A percentile compares a stretch with the other conserved stretches of the same genome.
Evolutionary conservation across 2,329 filamentous ascomycete genomes (phyloP).

Genomic region (Penicillium sp.): DNA sequence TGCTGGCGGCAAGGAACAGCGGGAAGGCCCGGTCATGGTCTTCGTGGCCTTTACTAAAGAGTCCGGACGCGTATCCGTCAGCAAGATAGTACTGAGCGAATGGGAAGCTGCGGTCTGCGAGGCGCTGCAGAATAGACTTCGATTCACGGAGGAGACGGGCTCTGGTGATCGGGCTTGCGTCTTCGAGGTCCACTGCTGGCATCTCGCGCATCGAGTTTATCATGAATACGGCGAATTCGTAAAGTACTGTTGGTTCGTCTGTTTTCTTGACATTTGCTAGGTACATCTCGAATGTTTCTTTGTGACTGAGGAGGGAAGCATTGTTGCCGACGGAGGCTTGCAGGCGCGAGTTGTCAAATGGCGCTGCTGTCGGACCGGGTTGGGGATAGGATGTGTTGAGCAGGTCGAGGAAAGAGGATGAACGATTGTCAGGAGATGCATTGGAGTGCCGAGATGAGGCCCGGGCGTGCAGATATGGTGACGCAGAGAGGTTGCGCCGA

Average conservation of each 20-base stretch:
- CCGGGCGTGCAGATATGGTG: slow-evolving; percentile 50
- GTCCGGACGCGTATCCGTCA: slow-evolving; percentile 88
- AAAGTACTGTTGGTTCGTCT: slow-evolving; percentile 84
- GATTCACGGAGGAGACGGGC: slow-evolving; percentile 79
- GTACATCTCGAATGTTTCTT: slow-evolving; percentile 98
- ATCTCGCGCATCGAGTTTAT: slow-evolving; percentile 85
- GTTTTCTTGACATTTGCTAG: slow-evolving; percentile 96
- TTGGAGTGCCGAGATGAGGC: slow-evolving; percentile 53
- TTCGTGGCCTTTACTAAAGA: slow-evolving; percentile 92
- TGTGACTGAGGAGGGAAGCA: slow-evolving; percentile 84
- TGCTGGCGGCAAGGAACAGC: slow-evolving; percentile 88
- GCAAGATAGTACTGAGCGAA: slow-evolving; percentile 98
- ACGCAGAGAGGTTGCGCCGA: slow-evolving; percentile 61
- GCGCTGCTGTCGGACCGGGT: slow-evolving; percentile 64
- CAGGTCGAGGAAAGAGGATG: slow-evolving; percentile 63
- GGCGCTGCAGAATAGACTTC: slow-evolving; percentile 80
- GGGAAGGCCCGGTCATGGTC: slow-evolving; percentile 91
- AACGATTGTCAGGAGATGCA: slow-evolving; percentile 60
- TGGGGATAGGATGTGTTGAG: slow-evolving; percentile 76
- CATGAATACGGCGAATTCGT: slow-evolving; percentile 94
- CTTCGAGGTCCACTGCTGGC: slow-evolving; percentile 54
- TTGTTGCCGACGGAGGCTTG: slow-evolving; percentile 81
- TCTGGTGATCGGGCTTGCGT: slow-evolving; percentile 51
- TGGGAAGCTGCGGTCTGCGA: slow-evolving; percentile 86
- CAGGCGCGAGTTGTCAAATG: slow-evolving; percentile 79